Base-by-base conservation (phyloP, 1,284 basidiomycete species). In the Cryptococcus neoformans region DNA sequence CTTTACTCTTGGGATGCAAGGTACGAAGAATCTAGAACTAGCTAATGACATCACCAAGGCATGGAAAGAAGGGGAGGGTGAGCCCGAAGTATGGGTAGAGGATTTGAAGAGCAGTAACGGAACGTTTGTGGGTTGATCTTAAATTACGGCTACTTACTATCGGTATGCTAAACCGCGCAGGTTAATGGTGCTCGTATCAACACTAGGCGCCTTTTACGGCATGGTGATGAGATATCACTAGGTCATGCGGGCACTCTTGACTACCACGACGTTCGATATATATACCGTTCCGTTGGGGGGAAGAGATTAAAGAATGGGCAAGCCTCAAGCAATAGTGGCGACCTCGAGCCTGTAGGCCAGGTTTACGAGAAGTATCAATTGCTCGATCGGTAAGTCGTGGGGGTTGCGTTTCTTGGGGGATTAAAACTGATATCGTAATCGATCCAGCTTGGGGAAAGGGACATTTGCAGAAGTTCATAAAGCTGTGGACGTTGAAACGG, bases 191-290 rank as follows among this genome's bases (percentile, higher is more conserved):
- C 78, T 50, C 84, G 80, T 69, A 81, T 92, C 59, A 84, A 83
- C 52, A 80, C 50, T 2, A 62, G 61, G 39, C 79, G 82, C 37
- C 79, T 90, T 51, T 78, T 94, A 51, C 81, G 80, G 28, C 87
- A 92, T 62, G 90, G 91, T 4, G 88, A 87, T 66, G 90, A 92
- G 73, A 81, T 94, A 55, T 85, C 87, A 6, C 87, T 94, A 65
- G 91, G 90, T 6, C 83, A 85, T 1, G 75, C 78, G 49, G 70
- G 74, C 7, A 69, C 69, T 1, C 56, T 72, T 6, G 78, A 80
- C 6, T 77, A 80, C 54, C 76, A 74, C 34, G 75, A 78, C 51
- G 81, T 80, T 17, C 66, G 79, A 6, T 85, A 88, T 62, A 66
- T 75, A 47, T 72, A 65, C 56, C 65, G 74, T 8, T 76, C 72